These are phyloP conservation scores for Apiospora koreana DNA, from an alignment of 2,329 filamentous ascomycete species.

Conservation along the genomic window DNA sequence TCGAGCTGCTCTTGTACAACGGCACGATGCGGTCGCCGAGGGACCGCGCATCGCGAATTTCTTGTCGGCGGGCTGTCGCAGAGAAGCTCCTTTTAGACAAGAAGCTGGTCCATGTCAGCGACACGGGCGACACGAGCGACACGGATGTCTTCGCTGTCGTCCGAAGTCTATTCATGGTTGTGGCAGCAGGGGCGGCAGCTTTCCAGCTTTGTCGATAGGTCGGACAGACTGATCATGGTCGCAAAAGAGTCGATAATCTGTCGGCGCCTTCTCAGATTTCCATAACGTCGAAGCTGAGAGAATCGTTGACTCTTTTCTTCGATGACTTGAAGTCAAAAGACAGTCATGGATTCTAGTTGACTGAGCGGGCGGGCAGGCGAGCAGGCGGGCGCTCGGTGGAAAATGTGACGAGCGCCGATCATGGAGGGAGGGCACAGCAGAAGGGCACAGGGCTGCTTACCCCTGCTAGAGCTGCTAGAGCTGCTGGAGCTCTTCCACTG, in stretches of 20 bases:
- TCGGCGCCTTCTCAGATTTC: neutral
- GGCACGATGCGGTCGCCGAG: constrained; percentile 62
- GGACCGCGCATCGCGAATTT: constrained; percentile 51
- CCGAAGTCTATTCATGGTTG: constrained; percentile 3
- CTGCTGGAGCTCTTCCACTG: neutral
- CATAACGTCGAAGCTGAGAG: neutral
- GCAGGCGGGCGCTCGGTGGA: neutral
- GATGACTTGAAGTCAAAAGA: neutral
- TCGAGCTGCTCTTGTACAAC: constrained; percentile 60
- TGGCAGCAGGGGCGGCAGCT: neutral
- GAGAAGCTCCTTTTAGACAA: constrained; percentile 44
- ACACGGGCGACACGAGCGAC: neutral
- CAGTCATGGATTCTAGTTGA: neutral
- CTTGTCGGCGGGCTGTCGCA: constrained; percentile 41
- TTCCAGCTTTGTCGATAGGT: neutral
- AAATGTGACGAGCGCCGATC: neutral
- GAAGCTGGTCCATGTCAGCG: neutral
- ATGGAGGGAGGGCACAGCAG: neutral
- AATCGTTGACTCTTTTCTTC: neutral
- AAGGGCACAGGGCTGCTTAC: neutral
- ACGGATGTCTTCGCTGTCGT: constrained; percentile 2
- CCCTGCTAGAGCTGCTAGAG: neutral
- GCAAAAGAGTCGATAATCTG: neutral
- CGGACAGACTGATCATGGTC: neutral
- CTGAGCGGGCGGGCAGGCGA: too few relatives aligned